A percentile compares a stretch with the other conserved stretches of the same genome.
Evolutionary conservation across 345 rosid genomes (phyloP).

Genomic region (Salix viminalis): DNA sequence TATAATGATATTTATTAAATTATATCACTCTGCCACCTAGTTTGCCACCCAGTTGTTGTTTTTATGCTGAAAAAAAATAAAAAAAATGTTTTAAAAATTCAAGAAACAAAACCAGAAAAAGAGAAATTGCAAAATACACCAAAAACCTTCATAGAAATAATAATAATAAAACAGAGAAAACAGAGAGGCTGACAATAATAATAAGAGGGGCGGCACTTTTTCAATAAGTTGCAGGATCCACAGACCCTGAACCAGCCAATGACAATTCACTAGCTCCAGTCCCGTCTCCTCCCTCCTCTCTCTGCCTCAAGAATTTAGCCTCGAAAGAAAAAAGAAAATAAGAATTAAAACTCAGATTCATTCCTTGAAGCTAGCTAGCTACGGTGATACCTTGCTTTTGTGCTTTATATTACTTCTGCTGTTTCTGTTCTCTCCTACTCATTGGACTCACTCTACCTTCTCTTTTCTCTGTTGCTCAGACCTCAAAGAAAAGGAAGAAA

Average conservation of each 20-base stretch:
- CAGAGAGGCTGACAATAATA: constrained; percentile 17
- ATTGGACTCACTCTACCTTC: neutral
- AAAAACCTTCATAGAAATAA: neutral
- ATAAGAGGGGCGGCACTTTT: constrained; percentile 30
- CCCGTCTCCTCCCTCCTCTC: constrained; percentile 5
- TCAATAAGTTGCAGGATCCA: constrained; percentile 39
- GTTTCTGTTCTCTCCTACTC: neutral
- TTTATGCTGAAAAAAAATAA: neutral
- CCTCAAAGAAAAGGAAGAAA: constrained; percentile 20
- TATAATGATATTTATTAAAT: too few species aligned
- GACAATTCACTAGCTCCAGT: constrained; percentile 37
- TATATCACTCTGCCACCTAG: too few species aligned
- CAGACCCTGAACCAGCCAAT: constrained; percentile 42
- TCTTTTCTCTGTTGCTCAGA: constrained; percentile 20
- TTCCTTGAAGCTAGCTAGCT: constrained; percentile 24
- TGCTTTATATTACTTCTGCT: neutral
- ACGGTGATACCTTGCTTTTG: constrained; percentile 13
- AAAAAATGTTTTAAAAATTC: neutral
- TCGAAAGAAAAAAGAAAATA: neutral
- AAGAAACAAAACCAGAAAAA: neutral
- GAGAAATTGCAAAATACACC: neutral
- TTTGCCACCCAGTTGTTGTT: neutral
- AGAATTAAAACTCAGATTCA: constrained; percentile 26
- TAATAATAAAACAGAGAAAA: neutral
- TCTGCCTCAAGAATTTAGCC: constrained; percentile 4